Evolutionary conservation across 1,284 basidiomycete species (phyloP).

Genomic region (Cryptococcus hybrid): DNA sequence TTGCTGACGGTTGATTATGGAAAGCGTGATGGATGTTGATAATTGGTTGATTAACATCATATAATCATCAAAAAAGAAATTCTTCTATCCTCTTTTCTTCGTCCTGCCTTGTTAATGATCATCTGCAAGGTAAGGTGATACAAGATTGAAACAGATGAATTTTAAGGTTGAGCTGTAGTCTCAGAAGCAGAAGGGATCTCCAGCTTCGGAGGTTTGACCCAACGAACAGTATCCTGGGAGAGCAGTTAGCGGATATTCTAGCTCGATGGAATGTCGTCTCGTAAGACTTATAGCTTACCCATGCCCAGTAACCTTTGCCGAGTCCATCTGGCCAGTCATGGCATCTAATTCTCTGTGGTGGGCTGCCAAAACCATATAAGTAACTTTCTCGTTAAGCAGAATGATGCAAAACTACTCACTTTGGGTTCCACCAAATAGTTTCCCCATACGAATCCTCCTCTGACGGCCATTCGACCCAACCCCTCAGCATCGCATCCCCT

Average conservation of each 20-base stretch:
- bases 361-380: constrained; percentile 9
- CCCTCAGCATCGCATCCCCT: constrained; percentile 38
- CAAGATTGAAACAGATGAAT: too few relatives aligned
- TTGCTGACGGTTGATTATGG: too few relatives aligned
- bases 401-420: constrained; percentile 20
- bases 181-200: constrained; percentile 3
- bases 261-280: too few relatives aligned
- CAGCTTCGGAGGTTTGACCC: constrained; percentile 26
- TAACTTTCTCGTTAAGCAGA: background rate
- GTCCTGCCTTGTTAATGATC: too few relatives aligned
- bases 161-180: too few relatives aligned
- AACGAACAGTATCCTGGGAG: constrained; percentile 25
- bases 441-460: constrained; percentile 17
- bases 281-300: constrained; percentile 9
- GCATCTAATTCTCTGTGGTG: constrained; percentile 28
- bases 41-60: too few relatives aligned
- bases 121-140: too few relatives aligned
- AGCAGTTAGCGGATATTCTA: background rate
- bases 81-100: too few relatives aligned
- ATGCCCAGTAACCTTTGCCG: constrained; percentile 36
- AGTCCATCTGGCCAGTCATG: constrained; percentile 44
- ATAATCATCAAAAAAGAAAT: too few relatives aligned
- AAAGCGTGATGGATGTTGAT: too few relatives aligned
- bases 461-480: constrained; percentile 38
- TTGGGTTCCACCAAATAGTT: constrained; percentile 31